Evolutionary conservation across 495 filamentous ascomycete species (phyloP).

Genomic region (Lepidopterella palustris): DNA sequence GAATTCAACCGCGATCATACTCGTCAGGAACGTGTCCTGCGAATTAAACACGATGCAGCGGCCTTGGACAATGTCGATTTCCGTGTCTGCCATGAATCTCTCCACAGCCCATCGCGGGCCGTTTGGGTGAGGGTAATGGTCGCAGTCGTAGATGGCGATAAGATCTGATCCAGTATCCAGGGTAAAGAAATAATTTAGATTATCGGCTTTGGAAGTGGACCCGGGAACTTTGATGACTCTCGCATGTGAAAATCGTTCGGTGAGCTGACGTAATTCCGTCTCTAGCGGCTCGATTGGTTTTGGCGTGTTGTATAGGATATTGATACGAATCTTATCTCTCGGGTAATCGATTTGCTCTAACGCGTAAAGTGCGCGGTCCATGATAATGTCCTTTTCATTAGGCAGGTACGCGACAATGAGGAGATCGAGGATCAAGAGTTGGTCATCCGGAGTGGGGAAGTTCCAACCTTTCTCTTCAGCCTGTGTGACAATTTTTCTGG

Average conservation of each 20-base stretch:
- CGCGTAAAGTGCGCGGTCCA: slow-evolving; percentile 36
- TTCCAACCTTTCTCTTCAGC: slow-evolving; percentile 34
- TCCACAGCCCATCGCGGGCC: slow-evolving; percentile 39
- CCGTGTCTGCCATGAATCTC: slow-evolving; percentile 31
- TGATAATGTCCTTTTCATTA: slow-evolving; percentile 42
- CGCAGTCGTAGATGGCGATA: slow-evolving; percentile 40
- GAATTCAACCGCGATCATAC: slow-evolving; percentile 40
- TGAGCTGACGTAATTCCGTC: slow-evolving; percentile 29
- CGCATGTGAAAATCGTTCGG: slow-evolving; percentile 23
- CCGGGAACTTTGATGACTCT: slow-evolving; percentile 37
- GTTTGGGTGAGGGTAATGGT: slow-evolving; percentile 41
- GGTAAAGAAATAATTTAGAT: slow-evolving; percentile 39
- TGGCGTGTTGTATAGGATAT: slow-evolving; percentile 41
- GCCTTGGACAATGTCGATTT: slow-evolving; percentile 40
- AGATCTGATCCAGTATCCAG: slow-evolving; percentile 35
- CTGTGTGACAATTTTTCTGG: slow-evolving; percentile 30
- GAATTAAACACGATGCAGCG: slow-evolving; percentile 40
- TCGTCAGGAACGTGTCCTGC: slow-evolving; percentile 29
- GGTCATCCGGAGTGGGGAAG: slow-evolving; percentile 35
- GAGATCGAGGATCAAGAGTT: slow-evolving; percentile 37
- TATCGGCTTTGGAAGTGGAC: slow-evolving; percentile 41
- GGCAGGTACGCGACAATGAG: slow-evolving; percentile 42
- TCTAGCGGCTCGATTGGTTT: slow-evolving; percentile 36
- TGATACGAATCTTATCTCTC: slow-evolving; percentile 36
- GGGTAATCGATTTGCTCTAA: slow-evolving; percentile 39